Evolutionary conservation across 2,329 filamentous ascomycete species (phyloP), one percentile per base, ranked within the genome.

Genomic region (Colletotrichum lupini): DNA sequence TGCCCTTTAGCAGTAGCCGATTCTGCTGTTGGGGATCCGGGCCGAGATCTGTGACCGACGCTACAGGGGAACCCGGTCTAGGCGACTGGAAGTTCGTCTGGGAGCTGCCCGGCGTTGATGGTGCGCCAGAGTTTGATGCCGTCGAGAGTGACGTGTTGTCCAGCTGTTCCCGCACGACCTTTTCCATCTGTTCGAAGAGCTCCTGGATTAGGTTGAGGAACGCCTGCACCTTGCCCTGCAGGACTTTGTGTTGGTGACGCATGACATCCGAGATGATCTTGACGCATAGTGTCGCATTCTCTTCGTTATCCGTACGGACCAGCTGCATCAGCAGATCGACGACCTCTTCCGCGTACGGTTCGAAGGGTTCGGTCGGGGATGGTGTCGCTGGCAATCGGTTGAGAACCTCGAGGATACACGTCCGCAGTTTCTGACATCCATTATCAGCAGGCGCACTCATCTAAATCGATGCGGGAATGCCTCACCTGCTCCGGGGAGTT

Each of bases 211-310:
- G 87, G 68, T 93, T 92, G 72, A 99, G 85, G 82, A 99, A 99
- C 2, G 92, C 89, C 82, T 98, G 96, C 4, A 98, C 95, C 80
- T 94, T 95, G 71, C 90, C 88, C 55, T 84, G 83, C 8, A 98
- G 91, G 30, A 92, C 92, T 84, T 96, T 97, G 70, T 92, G 91
- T 83, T 98, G 96, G 80, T 98, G 95, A 61, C 97, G 92, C 88
- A 97, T 95, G 76, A 98, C 92, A 80, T 99, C 97, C 86, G 98
- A 98, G 64, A 97, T 95, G 16, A 96, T 97, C 87, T 99, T 99
- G 85, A 99, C 95, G 81, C 96, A 98, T 75, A 99, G 86, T n/a
- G 97, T 95, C 2, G 96, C 97, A 87, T 99, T 99, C 75, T 99
- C 97, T 84, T 99, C 97, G 78, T 99, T 99, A 83, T 99, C 97